Evolutionary conservation across 441 rosid species (phyloP), one percentile per base, ranked within the genome.

Genomic region (Theobroma grandiflorum): DNA sequence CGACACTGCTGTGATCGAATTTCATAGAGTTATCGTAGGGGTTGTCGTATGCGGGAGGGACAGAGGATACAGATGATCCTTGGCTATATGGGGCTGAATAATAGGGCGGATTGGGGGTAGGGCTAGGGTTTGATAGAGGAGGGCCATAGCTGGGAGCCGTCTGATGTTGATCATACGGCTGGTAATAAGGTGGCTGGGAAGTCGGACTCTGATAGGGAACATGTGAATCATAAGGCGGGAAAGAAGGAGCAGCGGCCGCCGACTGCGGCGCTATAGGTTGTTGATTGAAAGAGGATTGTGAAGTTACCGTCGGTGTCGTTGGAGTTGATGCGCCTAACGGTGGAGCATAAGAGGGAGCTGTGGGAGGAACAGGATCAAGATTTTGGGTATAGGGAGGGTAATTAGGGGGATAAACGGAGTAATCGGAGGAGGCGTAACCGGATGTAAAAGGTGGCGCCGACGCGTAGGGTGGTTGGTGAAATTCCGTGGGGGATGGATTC

Each of bases 361-460:
- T 85, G 49, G 96, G 90, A 75, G 92, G 92, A 65, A 75, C 79
- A 50, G 94, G 91, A 85, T 91, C 96, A 58, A 85, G 76, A 79
- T 86, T 89, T 61, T 89, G 94, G 6, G 89, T 75, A 79, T 89
- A 91, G 4, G 96, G 73, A 73, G 91, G 84, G 66, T 89, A 93
- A 79, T 80, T 89, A 31, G 83, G 87, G 22, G 92, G 45, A 74
- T 89, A 90, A 31, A 10, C 73, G 10, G 96, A 73, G 90, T 86
- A 91, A 79, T 93, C 99, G 35, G 90, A 61, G 64, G 90, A 53
- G 0, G 85, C 20, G 83, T 89, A 91, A 68, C 88, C 85, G 73
- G 91, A 79, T 38, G 82, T 74, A 80, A 87, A 92, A 5, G 99
- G 99, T 4, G 99, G 99, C 0, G 98, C 99, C 0, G 99, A 95